Conservation (phyloP, 2,329 filamentous ascomycete species). For the Aphanoascus verrucosus region DNA sequence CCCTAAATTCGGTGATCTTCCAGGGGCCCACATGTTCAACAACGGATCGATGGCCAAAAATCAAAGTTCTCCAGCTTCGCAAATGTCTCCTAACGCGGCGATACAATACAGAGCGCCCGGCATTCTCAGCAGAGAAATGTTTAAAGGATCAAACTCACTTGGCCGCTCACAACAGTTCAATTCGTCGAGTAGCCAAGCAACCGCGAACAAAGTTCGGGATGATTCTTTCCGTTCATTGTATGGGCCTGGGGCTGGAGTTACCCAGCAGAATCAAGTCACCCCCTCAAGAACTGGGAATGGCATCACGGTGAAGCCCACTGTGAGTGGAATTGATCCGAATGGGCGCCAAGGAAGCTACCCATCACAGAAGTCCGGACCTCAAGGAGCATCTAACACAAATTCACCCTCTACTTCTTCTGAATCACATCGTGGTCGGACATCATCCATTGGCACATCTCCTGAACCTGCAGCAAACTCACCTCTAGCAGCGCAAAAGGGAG, state of each 20-base stretch:
- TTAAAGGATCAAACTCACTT: constrained; percentile 9
- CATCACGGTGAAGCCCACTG: background rate
- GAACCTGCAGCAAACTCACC: constrained; percentile 38
- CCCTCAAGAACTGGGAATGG: background rate
- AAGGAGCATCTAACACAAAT: constrained; percentile 33
- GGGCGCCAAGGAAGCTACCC: constrained; percentile 18
- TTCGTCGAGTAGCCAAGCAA: background rate
- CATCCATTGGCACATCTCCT: constrained; percentile 42
- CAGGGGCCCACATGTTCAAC: constrained; percentile 44
- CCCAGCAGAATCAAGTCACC: background rate
- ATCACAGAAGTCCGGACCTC: constrained; percentile 22
- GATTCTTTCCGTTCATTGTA: background rate
- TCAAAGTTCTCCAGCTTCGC: constrained; percentile 8
- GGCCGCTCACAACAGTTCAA: constrained; percentile 24
- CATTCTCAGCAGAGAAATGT: constrained; percentile 7
- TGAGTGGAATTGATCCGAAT: constrained; percentile 13
- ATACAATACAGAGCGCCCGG: constrained; percentile 9
- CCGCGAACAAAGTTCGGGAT: background rate
- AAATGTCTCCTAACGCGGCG: background rate
- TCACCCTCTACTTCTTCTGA: constrained; percentile 42
- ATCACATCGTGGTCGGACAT: constrained; percentile 34
- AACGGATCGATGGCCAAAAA: constrained; percentile 32
- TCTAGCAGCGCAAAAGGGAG: constrained; percentile 19
- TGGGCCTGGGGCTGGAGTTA: background rate
- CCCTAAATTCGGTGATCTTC: constrained; percentile 75